A percentile compares a stretch with the other conserved stretches of the same genome.
Conservation (phyloP, 140 eudicot species). For the Ambrosia hybrid region DNA sequence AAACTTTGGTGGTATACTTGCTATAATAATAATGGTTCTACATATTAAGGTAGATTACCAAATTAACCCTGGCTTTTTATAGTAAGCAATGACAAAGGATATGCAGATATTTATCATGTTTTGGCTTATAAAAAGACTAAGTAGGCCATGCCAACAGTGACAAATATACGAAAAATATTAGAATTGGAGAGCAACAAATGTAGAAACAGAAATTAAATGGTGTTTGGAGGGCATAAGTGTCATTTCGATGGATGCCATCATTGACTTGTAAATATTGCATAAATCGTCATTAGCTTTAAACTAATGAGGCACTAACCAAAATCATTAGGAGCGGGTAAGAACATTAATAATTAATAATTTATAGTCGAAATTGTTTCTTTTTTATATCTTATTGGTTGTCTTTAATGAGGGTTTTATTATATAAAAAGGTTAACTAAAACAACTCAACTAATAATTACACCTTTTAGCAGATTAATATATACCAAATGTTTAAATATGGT, state of each 20-base stretch:
- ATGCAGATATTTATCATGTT: slow-evolving; percentile 31
- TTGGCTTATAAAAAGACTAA: slow-evolving; percentile 12
- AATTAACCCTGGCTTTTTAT: slow-evolving; percentile 4
- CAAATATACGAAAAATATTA: slow-evolving; percentile 22
- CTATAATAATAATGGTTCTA: background rate
- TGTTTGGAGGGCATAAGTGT: slow-evolving; percentile 29
- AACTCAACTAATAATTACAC: slow-evolving; percentile 6
- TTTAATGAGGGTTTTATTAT: slow-evolving; percentile 4
- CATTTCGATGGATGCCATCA: slow-evolving; percentile 18
- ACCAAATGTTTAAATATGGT: background rate
- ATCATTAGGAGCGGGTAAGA: slow-evolving; percentile 31
- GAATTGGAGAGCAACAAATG: slow-evolving; percentile 1
- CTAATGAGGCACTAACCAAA: slow-evolving; percentile 28
- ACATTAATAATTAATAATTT: slow-evolving; percentile 28
- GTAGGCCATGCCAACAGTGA: slow-evolving; percentile 37
- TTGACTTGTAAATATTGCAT: slow-evolving; percentile 32
- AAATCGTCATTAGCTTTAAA: slow-evolving; percentile 22
- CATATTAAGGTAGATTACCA: slow-evolving; percentile 18
- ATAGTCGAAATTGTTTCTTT: slow-evolving; percentile 27
- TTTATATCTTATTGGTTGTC: slow-evolving; percentile 29
- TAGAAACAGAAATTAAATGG: slow-evolving; percentile 1
- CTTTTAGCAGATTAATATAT: background rate
- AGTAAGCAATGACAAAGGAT: slow-evolving; percentile 23
- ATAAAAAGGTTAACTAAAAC: slow-evolving; percentile 11
- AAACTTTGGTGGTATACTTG: slow-evolving; percentile 17